These are phyloP conservation scores for Cryptococcus amylolentus DNA, from an alignment of 1,284 basidiomycete genomes.

Conservation along the genomic window DNA sequence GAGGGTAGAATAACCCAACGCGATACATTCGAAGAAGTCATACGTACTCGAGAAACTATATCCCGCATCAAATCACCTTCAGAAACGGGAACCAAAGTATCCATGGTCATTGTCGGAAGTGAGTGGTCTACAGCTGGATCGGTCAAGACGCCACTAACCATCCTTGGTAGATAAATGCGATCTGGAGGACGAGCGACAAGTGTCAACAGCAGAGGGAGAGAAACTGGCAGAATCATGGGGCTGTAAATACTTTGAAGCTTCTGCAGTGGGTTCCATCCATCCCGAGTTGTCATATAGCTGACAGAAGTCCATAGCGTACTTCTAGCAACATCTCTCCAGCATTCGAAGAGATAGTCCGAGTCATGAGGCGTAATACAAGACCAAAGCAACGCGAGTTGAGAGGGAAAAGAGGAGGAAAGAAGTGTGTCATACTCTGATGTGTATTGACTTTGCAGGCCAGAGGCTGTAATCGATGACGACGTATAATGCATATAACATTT, in stretches of 20 bases:
- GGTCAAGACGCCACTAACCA: neutral
- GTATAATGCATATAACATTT: slow-evolving; percentile 1
- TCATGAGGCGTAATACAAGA: slow-evolving; percentile 16
- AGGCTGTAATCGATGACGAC: neutral
- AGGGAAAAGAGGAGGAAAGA: slow-evolving; percentile 6
- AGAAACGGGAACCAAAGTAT: slow-evolving; percentile 11
- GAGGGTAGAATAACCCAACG: slow-evolving; percentile 21
- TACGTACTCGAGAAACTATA: slow-evolving; percentile 26
- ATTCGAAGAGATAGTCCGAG: slow-evolving; percentile 29
- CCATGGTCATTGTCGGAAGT: slow-evolving; percentile 43
- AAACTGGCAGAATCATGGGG: slow-evolving; percentile 21
- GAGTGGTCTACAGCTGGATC: slow-evolving; percentile 8
- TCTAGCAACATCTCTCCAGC: slow-evolving; percentile 20
- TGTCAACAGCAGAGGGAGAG: slow-evolving; percentile 19
- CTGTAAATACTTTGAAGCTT: slow-evolving; percentile 35
- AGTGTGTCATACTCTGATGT: slow-evolving; percentile 25
- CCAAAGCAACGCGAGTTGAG: neutral
- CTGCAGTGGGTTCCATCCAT: slow-evolving; percentile 27
- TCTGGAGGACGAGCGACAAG: slow-evolving; percentile 30
- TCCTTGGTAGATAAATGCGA: slow-evolving; percentile 34
- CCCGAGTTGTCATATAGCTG: neutral
- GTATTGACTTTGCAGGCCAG: neutral
- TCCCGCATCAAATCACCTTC: slow-evolving; percentile 26
- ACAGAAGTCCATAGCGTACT: slow-evolving; percentile 12
- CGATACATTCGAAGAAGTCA: slow-evolving; percentile 34